Evolutionary conservation across 1,284 basidiomycete species (phyloP).

Genomic region (Microbotryomycetes sp.): DNA sequence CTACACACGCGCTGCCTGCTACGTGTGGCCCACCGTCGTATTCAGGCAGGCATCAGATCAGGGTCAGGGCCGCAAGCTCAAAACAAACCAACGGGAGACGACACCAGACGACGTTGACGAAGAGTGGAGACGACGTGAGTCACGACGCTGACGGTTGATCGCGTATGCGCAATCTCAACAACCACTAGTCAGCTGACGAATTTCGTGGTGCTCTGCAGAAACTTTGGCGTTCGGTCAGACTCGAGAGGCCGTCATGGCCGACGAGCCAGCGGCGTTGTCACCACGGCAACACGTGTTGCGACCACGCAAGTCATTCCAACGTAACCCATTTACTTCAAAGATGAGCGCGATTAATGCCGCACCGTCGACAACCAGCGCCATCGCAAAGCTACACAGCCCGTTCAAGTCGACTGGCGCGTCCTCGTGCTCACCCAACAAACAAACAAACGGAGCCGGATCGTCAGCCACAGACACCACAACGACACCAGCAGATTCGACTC

Average conservation of each 20-base stretch:
- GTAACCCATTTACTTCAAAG: slow-evolving; percentile 24
- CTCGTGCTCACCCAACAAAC: background rate
- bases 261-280: background rate
- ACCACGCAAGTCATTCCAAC: slow-evolving; percentile 27
- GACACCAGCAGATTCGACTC: background rate
- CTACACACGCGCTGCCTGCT: too few species aligned
- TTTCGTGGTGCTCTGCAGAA: too few species aligned
- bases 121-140: too few species aligned
- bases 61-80: too few species aligned
- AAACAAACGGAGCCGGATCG: background rate
- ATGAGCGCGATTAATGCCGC: slow-evolving; percentile 8
- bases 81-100: too few species aligned
- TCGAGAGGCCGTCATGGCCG: background rate
- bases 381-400: slow-evolving; percentile 15
- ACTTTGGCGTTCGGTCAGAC: background rate
- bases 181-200: too few species aligned
- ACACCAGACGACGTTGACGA: too few species aligned
- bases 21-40: too few species aligned
- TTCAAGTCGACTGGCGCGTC: slow-evolving; percentile 11
- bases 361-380: background rate
- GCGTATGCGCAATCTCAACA: too few species aligned
- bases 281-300: slow-evolving; percentile 18
- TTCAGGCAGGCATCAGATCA: too few species aligned
- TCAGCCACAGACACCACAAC: background rate
- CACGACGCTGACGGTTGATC: too few species aligned